Base-by-base conservation (phyloP, 164 flowering plant species). In the Liriodendron chinense region DNA sequence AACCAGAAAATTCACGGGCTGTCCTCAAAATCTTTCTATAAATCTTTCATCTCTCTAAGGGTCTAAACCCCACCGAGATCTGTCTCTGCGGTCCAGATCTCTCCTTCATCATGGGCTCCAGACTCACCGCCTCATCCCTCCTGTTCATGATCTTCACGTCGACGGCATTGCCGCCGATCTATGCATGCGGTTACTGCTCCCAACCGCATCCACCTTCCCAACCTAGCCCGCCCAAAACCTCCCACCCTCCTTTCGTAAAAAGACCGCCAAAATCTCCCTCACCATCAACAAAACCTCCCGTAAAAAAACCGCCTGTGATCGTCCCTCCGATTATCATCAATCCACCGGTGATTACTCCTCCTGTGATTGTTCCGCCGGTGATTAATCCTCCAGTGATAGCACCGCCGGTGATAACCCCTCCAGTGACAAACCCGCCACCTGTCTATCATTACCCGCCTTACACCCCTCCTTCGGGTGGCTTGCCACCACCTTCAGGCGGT, bases 141-240 rank as follows among this genome's bases (percentile, higher is more conserved):
- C 79, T 91, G 71, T 81, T 28, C 83, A 82, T 87, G 84, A 80
- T 91, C 69, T 85, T 86, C 84, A 69, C 84, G 28, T n/a, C 69
- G 47, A 89, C 91, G 76, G 78, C 87, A 13, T 79, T 81, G 72
- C 61, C 87, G 47, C 90, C 90, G 26, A 84, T 83, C 50, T 83
- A 86, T 23, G 89, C 83, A 14, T 87, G 90, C 64, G 83, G 82
- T 23, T 47, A 69, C 69, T 87, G 90, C 50, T 14, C 81, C 71
- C 76, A 77, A 50, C 82, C 84, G 7, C 81, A 77, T 23, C 64
- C 69, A 21, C 61, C 21, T 9, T 28, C 9, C 8, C 3, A 16
- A 9, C 75, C 26, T 8, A 72, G 64, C 59, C 72, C 83, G 8
- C 72, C 68, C 1, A 71, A 71, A 26, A 22, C 24, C 24, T 25